These are phyloP conservation scores for Ophiostoma australiae DNA, from an alignment of 2,329 filamentous ascomycete genomes.

Conservation along the genomic window DNA sequence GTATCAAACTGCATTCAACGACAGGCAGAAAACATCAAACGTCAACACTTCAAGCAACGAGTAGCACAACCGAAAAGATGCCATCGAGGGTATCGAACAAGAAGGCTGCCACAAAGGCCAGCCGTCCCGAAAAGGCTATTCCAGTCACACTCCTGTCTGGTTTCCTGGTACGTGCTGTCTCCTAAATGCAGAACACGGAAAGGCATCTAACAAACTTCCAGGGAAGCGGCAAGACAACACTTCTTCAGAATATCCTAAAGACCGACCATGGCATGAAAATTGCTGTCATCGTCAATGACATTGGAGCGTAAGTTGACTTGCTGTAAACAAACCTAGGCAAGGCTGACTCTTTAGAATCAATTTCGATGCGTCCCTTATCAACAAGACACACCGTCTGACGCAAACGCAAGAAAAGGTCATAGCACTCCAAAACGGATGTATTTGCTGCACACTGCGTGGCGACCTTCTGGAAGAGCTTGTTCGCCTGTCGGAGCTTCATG, in stretches of 20 bases:
- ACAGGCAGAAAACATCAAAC: neutral
- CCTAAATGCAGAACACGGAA: neutral
- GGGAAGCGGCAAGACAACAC: slow-evolving; percentile 66
- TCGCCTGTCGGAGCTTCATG: slow-evolving; percentile 54
- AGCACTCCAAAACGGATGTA: slow-evolving; percentile 67
- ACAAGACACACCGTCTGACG: slow-evolving; percentile 50
- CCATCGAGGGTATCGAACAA: neutral
- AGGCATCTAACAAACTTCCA: neutral
- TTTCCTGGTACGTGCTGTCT: neutral
- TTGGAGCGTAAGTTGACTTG: slow-evolving; percentile 47
- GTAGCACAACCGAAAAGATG: neutral
- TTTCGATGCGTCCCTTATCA: slow-evolving; percentile 59
- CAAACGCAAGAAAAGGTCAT: slow-evolving; percentile 61
- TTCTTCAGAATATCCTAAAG: slow-evolving; percentile 63
- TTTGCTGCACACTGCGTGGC: slow-evolving; percentile 62
- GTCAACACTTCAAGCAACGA: neutral
- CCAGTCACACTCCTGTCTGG: neutral
- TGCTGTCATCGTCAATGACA: slow-evolving; percentile 70
- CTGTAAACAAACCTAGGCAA: neutral
- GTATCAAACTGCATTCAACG: neutral
- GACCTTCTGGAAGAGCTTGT: slow-evolving; percentile 49
- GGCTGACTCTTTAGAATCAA: slow-evolving; percentile 45
- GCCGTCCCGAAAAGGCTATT: neutral
- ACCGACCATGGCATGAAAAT: slow-evolving; percentile 64
- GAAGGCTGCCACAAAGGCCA: neutral